Evolutionary conservation across 2,329 filamentous ascomycete genomes (phyloP), one percentile per base, ranked within the genome.

Genomic region (Diaporthe humulicola): DNA sequence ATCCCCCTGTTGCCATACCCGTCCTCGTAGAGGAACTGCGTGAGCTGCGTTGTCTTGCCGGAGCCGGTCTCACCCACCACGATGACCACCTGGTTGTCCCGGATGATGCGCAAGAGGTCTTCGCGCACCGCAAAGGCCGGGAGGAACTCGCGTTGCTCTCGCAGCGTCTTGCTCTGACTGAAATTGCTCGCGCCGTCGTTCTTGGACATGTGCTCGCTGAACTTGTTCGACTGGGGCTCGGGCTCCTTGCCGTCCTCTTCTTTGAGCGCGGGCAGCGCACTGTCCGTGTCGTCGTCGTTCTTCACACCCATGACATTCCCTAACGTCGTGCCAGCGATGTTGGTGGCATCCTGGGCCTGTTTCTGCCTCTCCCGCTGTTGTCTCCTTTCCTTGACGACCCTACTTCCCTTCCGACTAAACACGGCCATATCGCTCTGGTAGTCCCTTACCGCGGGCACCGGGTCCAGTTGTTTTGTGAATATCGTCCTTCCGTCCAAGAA

Each of bases 381-480:
- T 56, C 97, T 89, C 79, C 93, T 93, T 79, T 99, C 97, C 80
- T 94, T 94, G 17, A 99, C 97, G 2, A 98, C 95, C 79, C 92
- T 94, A 81, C 96, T 98, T 0, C 97, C 97, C 82, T 98, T 98
- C 57, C 96, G 91, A 85, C 95, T 98, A 80, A 98, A 98, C 1
- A 99, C 96, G 1, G 97, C 97, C 97, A 99, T 98, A 81, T 99
- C 97, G 81, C 97, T 99, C 84, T 98, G 96, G 36, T 94, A 93
- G 82, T 99, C 97, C 70, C 94, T 91, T 19, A 99, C 94, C 0
- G 97, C 97, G 0, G 96, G 95, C 1, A 99, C 94, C 0, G 97
- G 97, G 75, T 99, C 97, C 30, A 98, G 84, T 83, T 99, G 97
- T 84, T 98, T 98, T 4, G 97, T 99, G 82, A 99, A 99, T 74